A percentile compares a stretch with the other conserved stretches of the same genome.
These are phyloP conservation scores for Globisporangium nunn DNA, from an alignment of 352 stramenopile genomes.

Conservation along the genomic window DNA sequence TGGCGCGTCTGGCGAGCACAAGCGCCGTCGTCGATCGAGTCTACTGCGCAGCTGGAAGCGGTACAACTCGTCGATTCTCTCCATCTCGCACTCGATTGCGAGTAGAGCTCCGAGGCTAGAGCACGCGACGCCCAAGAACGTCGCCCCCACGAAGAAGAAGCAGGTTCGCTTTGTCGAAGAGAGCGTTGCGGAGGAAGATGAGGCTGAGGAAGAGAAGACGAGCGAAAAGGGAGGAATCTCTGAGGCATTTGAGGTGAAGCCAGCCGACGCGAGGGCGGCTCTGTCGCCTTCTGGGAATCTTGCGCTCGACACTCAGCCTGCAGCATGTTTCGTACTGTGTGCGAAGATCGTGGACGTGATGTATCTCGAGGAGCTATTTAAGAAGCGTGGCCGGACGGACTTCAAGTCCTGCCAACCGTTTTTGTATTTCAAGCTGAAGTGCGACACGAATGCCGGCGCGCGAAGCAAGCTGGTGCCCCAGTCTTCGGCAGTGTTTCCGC, in stretches of 20 bases:
- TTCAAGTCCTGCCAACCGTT: slow-evolving; percentile 41
- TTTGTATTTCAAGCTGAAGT: slow-evolving; percentile 34
- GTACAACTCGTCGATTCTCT: slow-evolving; percentile 66
- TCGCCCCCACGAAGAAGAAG: slow-evolving; percentile 34
- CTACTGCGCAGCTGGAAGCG: slow-evolving; percentile 74
- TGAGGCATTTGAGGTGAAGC: neutral
- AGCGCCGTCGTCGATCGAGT: slow-evolving; percentile 50
- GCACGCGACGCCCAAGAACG: neutral
- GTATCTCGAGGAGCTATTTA: slow-evolving; percentile 44
- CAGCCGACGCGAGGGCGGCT: neutral
- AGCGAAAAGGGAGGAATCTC: neutral
- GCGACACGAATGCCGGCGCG: slow-evolving; percentile 15
- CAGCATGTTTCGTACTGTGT: slow-evolving; percentile 18
- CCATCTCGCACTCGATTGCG: slow-evolving; percentile 47
- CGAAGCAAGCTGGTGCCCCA: slow-evolving; percentile 39
- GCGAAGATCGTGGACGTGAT: slow-evolving; percentile 43
- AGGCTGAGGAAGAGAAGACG: slow-evolving; percentile 10
- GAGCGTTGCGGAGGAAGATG: slow-evolving; percentile 12
- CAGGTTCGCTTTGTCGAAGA: slow-evolving; percentile 46
- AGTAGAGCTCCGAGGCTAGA: slow-evolving; percentile 3
- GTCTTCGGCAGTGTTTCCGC: slow-evolving; percentile 43
- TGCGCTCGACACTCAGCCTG: neutral
- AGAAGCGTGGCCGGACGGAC: slow-evolving; percentile 37
- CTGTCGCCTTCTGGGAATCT: neutral
- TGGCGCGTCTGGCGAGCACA: slow-evolving; percentile 64